These are phyloP conservation scores for Blastobotrys chiropterorum DNA, from an alignment of 805 yeast species.

Conservation along the genomic window DNA sequence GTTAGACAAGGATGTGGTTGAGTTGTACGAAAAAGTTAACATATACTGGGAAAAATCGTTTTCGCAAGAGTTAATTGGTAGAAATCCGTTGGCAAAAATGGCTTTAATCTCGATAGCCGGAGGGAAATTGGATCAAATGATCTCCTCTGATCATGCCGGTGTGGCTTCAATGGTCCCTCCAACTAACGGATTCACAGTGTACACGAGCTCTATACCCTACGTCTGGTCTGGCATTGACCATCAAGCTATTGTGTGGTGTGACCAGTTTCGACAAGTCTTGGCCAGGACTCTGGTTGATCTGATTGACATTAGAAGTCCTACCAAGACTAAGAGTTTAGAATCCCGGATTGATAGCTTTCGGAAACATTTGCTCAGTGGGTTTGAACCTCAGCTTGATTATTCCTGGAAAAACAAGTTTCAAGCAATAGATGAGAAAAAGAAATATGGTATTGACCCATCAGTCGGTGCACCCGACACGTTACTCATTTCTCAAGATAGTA, in stretches of 20 bases:
- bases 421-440: neutral
- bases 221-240: constrained; percentile 95
- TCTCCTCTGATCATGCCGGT: constrained; percentile 88
- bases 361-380: constrained; percentile 48
- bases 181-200: constrained; percentile 72
- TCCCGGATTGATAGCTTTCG: constrained; percentile 58
- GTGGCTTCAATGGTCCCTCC: constrained; percentile 62
- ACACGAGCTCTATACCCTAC: constrained; percentile 74
- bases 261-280: constrained; percentile 61
- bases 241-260: constrained; percentile 92
- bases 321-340: constrained; percentile 44
- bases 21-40: constrained; percentile 64
- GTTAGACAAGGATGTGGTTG: constrained; percentile 78
- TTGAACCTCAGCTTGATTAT: constrained; percentile 36
- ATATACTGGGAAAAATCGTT: constrained; percentile 70
- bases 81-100: constrained; percentile 44
- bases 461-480: constrained; percentile 20
- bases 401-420: constrained; percentile 13
- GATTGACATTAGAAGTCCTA: constrained; percentile 32
- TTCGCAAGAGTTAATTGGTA: constrained; percentile 35
- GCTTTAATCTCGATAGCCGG: constrained; percentile 82
- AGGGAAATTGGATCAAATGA: constrained; percentile 62
- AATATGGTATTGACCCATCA: neutral
- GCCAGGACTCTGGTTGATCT: constrained; percentile 48
- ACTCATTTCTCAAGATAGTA: constrained; percentile 12